phyloP scores from a whole-genome alignment of 768 basidiomycete genomes.

The Glaciozyma antarctica region DNA sequence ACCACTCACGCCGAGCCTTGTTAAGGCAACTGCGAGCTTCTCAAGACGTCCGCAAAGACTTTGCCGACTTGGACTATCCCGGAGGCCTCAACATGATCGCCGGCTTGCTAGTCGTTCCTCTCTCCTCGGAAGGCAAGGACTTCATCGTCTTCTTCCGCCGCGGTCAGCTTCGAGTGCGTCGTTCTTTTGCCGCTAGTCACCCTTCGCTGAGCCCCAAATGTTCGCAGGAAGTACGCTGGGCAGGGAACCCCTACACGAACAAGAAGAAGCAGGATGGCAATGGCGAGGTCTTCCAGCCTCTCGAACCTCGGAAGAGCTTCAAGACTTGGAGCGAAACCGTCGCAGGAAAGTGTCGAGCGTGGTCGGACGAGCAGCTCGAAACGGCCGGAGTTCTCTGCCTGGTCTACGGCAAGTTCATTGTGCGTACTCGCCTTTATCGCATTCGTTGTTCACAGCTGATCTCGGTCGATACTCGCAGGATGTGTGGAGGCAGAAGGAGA shows the following conservation, averaged over 20 bases:
- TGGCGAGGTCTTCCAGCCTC: slow-evolving; percentile 16
- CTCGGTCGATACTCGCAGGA: slow-evolving; percentile 51
- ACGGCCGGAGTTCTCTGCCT: slow-evolving; percentile 63
- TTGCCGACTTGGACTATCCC: slow-evolving; percentile 58
- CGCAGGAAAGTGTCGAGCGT: slow-evolving; percentile 56
- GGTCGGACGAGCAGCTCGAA: slow-evolving; percentile 70
- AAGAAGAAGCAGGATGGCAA: slow-evolving; percentile 32
- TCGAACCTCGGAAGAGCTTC: slow-evolving; percentile 73
- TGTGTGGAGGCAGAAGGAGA: slow-evolving; percentile 76
- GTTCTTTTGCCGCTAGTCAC: slow-evolving; percentile 21
- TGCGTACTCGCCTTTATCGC: slow-evolving; percentile 44
- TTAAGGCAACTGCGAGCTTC: slow-evolving; percentile 55
- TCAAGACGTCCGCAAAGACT: slow-evolving; percentile 58
- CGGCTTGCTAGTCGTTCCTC: slow-evolving; percentile 63
- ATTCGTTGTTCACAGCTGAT: background rate
- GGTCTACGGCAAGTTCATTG: slow-evolving; percentile 73
- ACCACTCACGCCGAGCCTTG: slow-evolving; percentile 46
- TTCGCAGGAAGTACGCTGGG: slow-evolving; percentile 36
- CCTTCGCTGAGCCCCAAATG: background rate
- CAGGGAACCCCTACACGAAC: slow-evolving; percentile 57
- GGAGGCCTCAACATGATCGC: slow-evolving; percentile 56
- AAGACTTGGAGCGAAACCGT: slow-evolving; percentile 68
- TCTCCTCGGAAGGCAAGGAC: slow-evolving; percentile 62
- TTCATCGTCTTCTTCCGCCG: slow-evolving; percentile 73
- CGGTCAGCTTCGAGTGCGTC: slow-evolving; percentile 58